Conservation (phyloP, 106 monocot species). For the Gastrodia elata region DNA sequence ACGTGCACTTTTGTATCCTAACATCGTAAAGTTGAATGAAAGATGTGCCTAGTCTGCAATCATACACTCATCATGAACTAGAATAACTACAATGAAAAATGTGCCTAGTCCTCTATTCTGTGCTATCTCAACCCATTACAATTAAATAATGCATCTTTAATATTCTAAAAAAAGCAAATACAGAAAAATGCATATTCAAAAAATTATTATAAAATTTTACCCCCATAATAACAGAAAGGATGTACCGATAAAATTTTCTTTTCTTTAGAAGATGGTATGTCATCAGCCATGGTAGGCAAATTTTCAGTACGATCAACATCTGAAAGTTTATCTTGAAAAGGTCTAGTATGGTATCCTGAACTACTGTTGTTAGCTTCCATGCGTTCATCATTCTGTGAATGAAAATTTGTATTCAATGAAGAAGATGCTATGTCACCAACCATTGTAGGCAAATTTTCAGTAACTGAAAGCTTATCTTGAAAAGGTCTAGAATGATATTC, state of each 20-base stretch:
- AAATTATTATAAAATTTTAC: not conserved
- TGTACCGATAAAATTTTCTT: slow-evolving; percentile 25
- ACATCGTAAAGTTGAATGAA: no score
- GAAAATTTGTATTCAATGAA: no score
- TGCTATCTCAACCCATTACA: not conserved
- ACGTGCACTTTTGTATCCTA: no score
- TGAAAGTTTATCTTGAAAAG: slow-evolving; percentile 11
- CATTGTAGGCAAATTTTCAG: slow-evolving; percentile 3
- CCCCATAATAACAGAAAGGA: not conserved
- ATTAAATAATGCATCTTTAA: not conserved
- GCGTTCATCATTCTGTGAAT: slow-evolving; percentile 15
- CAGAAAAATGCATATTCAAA: not conserved
- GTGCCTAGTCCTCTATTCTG: no score
- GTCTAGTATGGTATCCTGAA: slow-evolving; percentile 4
- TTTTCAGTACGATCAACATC: slow-evolving; percentile 10
- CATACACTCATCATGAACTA: no score
- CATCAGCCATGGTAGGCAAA: slow-evolving; percentile 11
- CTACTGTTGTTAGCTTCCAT: slow-evolving; percentile 20
- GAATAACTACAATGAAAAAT: no score
- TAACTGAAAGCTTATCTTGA: slow-evolving; percentile 11
- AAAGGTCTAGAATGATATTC: slow-evolving; percentile 10
- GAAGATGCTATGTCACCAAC: slow-evolving; percentile 14
- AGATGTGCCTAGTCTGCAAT: no score
- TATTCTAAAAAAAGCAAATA: not conserved
- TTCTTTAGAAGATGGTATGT: slow-evolving; percentile 12